Percentiles rank a stretch among this genome's conserved stretches.
These are phyloP conservation scores for Hibiscus tridactylites DNA, from an alignment of 345 rosid genomes.

Conservation along the genomic window DNA sequence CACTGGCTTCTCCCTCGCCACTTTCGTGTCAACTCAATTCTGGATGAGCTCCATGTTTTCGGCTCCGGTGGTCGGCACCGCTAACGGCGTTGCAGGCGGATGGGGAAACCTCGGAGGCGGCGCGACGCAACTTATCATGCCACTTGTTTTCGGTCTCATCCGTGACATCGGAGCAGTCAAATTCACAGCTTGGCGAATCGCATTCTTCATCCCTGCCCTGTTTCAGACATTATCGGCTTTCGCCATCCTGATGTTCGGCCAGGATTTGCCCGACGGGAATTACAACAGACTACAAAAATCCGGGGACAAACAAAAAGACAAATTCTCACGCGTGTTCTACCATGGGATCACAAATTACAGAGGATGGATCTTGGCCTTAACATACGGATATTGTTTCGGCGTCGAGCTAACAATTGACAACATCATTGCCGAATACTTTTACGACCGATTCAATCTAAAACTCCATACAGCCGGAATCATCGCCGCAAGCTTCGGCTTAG, in stretches of 20 bases:
- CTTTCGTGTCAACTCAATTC: slow-evolving; percentile 88
- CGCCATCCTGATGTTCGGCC: slow-evolving; percentile 58
- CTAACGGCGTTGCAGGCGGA: slow-evolving; percentile 82
- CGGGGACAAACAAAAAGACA: slow-evolving; percentile 59
- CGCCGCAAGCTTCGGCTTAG: slow-evolving; percentile 80
- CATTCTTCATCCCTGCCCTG: slow-evolving; percentile 75
- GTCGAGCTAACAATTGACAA: slow-evolving; percentile 82
- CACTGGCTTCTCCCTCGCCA: slow-evolving; percentile 72
- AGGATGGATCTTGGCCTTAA: slow-evolving; percentile 78
- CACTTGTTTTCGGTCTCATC: slow-evolving; percentile 49
- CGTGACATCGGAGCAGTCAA: slow-evolving; percentile 47
- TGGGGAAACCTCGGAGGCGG: slow-evolving; percentile 98
- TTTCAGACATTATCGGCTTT: slow-evolving; percentile 67
- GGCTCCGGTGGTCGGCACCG: slow-evolving; percentile 56
- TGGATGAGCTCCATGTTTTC: slow-evolving; percentile 98
- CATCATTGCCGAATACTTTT: slow-evolving; percentile 79
- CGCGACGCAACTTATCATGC: slow-evolving; percentile 88
- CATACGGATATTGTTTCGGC: slow-evolving; percentile 92
- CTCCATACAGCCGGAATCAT: slow-evolving; percentile 80
- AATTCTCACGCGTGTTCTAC: slow-evolving; percentile 37
- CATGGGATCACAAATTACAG: slow-evolving; percentile 61
- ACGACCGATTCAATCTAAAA: slow-evolving; percentile 62
- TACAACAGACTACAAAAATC: slow-evolving; percentile 44
- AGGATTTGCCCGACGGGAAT: slow-evolving; percentile 83
- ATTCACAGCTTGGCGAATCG: slow-evolving; percentile 86